Evolutionary conservation across 371 early-diverging fungal species (phyloP), one percentile per base, ranked within the genome.

Genomic region (Phascolomyces articulosus): DNA sequence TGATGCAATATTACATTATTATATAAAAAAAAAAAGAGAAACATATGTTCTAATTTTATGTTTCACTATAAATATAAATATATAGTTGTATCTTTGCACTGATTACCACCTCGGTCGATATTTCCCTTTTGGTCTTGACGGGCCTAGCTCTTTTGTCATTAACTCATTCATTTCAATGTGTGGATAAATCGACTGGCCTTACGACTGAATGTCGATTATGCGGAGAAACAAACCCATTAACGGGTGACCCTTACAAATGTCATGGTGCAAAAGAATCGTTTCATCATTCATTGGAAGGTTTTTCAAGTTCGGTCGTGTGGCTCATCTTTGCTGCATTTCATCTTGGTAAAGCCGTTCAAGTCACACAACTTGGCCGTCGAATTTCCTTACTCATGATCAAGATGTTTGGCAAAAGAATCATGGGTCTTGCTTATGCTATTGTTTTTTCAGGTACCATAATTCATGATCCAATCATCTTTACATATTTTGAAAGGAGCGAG

Each of bases 241-340:
- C 66, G 0, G 72, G 68, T 10, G 55, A 62, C 0, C 28, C 62
- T 0, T 87, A 80, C 75, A 72, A 82, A 40, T 88, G 89, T 59
- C 69, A 84, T 24, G 86, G 83, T 1, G 77, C 78, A 20, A 76
- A 80, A 27, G 85, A 85, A 27, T 73, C 87, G 16, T 88, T 89
- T 67, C 71, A 79, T 8, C 82, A 77, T 24, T 82, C 85, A 0
- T 61, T 87, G 0, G 78, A 81, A 20, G 89, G 90, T 0, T 88
- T 88, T 44, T 81, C 86, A 3, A 87, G 82, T 61, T 76, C 83
- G 2, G 83, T 90, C 3, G 80, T 83, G 2, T 91, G 90, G 90
- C 72, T 91, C 28, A 84, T 91, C 23, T 91, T 89, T 72, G 79
- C 84, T 29, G 91, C 91, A 2, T 91, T 91, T 59, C 89, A 91